Percentiles rank a stretch among this genome's conserved stretches.
Evolutionary conservation across 495 filamentous ascomycete genomes (phyloP).

Genomic region (Penicillium alfredii): DNA sequence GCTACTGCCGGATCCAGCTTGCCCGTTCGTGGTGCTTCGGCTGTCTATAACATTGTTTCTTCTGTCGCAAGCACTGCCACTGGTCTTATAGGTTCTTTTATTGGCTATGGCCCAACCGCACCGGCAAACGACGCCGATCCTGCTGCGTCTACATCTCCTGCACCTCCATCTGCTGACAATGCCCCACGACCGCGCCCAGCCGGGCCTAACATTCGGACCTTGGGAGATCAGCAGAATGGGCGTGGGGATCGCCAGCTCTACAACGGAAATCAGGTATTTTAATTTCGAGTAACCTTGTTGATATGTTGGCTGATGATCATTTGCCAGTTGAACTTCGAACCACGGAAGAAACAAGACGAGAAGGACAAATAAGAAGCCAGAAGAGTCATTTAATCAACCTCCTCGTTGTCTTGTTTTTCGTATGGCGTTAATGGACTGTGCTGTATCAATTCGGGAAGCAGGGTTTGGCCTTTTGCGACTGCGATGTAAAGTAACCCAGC

Average conservation of each 20-base stretch:
- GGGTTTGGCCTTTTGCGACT: no score
- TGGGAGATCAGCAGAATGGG: constrained; percentile 48
- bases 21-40: constrained; percentile 37
- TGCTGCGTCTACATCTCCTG: constrained; percentile 7
- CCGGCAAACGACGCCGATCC: constrained; percentile 9
- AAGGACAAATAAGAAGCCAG: constrained; percentile 19
- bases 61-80: constrained; percentile 40
- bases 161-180: constrained; percentile 6
- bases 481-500: no score
- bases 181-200: constrained; percentile 14
- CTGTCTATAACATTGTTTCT: constrained; percentile 39
- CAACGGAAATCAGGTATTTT: constrained; percentile 82
- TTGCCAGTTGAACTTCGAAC: constrained; percentile 66
- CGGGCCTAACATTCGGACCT: constrained; percentile 47
- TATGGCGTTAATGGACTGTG: no score
- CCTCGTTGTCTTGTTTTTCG: no score
- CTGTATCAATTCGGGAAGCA: no score
- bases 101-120: constrained; percentile 43
- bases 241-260: constrained; percentile 63
- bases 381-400: no score
- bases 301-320: constrained; percentile 1
- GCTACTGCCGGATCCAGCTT: constrained; percentile 31
- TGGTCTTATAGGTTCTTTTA: constrained; percentile 48
- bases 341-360: constrained; percentile 54
- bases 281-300: not conserved